Conservation (phyloP, 1,139 yeast species). For the Blastobotrys arbuscula region DNA sequence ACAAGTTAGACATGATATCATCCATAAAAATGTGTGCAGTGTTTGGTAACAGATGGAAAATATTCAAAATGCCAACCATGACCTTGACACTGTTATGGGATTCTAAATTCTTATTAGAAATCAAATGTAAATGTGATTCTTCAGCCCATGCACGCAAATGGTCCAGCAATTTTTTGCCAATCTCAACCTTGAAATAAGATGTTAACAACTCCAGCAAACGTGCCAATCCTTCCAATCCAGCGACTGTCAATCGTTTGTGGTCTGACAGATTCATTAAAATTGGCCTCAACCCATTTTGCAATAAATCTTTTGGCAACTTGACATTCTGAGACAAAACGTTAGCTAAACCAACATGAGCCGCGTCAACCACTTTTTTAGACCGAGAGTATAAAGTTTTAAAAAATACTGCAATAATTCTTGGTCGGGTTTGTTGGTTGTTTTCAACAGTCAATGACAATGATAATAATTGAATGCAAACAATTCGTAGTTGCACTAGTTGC, state of each 20-base stretch:
- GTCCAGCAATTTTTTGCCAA: conserved; percentile 87
- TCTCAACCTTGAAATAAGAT: conserved; percentile 92
- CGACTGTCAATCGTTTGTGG: conserved; percentile 80
- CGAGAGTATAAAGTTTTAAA: conserved; percentile 88
- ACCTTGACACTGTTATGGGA: conserved; percentile 79
- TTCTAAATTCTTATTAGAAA: conserved; percentile 68
- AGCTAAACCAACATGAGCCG: conserved; percentile 85
- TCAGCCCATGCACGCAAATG: conserved; percentile 97
- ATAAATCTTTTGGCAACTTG: conserved; percentile 82
- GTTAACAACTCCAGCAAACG: conserved; percentile 78
- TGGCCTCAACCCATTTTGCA: conserved; percentile 92
- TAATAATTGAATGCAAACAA: conserved; percentile 78
- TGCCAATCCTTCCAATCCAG: conserved; percentile 89
- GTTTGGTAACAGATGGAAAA: conserved; percentile 87
- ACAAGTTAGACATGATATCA: conserved; percentile 70
- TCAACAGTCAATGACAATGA: conserved; percentile 53
- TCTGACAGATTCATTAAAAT: conserved; percentile 93
- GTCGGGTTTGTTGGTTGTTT: conserved; percentile 21
- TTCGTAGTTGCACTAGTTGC: conserved; percentile 78
- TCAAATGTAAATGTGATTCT: conserved; percentile 63
- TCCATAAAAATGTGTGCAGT: conserved; percentile 90
- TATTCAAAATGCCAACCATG: conserved; percentile 83
- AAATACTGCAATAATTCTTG: conserved; percentile 73
- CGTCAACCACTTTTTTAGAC: conserved; percentile 82
- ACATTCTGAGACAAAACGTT: conserved; percentile 80